A percentile compares a stretch with the other conserved stretches of the same genome.
Conservation (phyloP, 106 monocot species). For the Gastrodia elata region DNA sequence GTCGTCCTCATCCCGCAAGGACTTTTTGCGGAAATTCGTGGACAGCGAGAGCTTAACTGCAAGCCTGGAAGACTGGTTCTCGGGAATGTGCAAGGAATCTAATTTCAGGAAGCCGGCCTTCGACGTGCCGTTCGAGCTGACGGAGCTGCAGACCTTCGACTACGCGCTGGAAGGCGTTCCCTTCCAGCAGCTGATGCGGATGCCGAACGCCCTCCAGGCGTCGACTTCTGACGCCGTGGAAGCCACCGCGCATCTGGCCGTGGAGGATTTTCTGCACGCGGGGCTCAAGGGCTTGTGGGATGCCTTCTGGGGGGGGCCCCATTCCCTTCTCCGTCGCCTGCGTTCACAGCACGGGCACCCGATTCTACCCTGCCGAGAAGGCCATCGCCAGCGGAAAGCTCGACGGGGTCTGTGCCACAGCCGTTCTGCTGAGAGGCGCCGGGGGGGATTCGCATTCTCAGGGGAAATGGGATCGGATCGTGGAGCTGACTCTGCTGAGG, state of each 20-base stretch:
- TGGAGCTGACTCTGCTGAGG: constrained; percentile 67
- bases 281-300: constrained; percentile 94
- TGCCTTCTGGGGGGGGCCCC: constrained; percentile 65
- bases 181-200: constrained; percentile 88
- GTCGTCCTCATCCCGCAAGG: constrained; percentile 63
- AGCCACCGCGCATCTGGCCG: constrained; percentile 84
- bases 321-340: constrained; percentile 85
- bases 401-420: constrained; percentile 75
- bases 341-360: constrained; percentile 75
- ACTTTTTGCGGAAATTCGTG: constrained; percentile 79
- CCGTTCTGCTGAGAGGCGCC: constrained; percentile 54
- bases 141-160: constrained; percentile 86
- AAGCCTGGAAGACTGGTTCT: constrained; percentile 83
- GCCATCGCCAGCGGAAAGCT: constrained; percentile 85
- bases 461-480: constrained; percentile 94
- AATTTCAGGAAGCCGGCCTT: constrained; percentile 46
- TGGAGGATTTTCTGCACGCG: constrained; percentile 93
- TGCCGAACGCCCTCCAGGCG: constrained; percentile 88
- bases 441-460: constrained; percentile 30
- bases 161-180: constrained; percentile 82
- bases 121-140: constrained; percentile 74
- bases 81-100: constrained; percentile 35
- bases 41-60: constrained; percentile 74
- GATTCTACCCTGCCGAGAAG: constrained; percentile 93
- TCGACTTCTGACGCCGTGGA: constrained; percentile 80